Conservation (phyloP, 2,329 filamentous ascomycete genomes). For the Trichoderma cornu-damae region DNA sequence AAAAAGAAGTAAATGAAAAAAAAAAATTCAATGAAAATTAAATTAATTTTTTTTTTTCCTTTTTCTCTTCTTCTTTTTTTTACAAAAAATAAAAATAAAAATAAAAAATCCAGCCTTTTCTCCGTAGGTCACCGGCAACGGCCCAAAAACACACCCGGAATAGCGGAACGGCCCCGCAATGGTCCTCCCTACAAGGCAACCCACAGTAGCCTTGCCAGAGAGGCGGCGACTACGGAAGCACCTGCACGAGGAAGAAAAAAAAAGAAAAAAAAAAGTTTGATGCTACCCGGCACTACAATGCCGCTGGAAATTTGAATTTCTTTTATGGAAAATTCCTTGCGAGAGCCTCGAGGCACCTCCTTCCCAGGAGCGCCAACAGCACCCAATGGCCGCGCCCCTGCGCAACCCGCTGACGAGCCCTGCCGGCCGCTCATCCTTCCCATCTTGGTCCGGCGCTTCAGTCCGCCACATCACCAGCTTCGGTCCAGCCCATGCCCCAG, state of each 20-base stretch:
- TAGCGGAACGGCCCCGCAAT: constrained; percentile 19
- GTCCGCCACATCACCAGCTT: constrained; percentile 29
- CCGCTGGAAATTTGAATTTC: not conserved
- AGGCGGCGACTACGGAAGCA: not conserved
- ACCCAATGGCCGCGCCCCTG: constrained; percentile 34
- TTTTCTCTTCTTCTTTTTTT: too few species aligned
- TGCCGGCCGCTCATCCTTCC: constrained; percentile 21
- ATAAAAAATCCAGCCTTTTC: not conserved
- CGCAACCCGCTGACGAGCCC: constrained; percentile 28
- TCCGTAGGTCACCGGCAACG: not conserved
- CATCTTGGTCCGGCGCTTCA: constrained; percentile 22
- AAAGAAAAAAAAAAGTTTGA: not conserved
- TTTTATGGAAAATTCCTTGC: not conserved
- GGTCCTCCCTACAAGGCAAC: constrained; percentile 2
- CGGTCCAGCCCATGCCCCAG: constrained; percentile 30
- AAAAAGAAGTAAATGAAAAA: too few species aligned
- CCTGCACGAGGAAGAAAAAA: not conserved
- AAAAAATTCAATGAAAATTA: too few species aligned
- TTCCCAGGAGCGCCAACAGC: constrained; percentile 17
- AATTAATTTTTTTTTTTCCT: too few species aligned
- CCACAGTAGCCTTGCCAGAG: constrained; percentile 12
- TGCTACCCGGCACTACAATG: not conserved
- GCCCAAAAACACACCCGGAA: constrained; percentile 6
- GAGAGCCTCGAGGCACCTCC: not conserved
- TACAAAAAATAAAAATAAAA: too few species aligned